phyloP scores from a whole-genome alignment of 2,329 filamentous ascomycete species.

The Diatrype stigma region DNA sequence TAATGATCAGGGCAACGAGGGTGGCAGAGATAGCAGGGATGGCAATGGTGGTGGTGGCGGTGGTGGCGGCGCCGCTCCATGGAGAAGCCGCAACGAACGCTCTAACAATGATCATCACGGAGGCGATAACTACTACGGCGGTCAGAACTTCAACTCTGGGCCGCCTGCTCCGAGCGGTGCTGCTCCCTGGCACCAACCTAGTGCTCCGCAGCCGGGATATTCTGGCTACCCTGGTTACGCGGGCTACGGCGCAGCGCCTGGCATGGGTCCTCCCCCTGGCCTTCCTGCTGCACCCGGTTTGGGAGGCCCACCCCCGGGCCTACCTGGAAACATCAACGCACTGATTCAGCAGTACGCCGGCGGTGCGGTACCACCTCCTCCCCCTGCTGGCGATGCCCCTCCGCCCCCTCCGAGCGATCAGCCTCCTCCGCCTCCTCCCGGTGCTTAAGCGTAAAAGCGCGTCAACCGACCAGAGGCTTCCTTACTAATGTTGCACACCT shows the following conservation, averaged over 20 bases:
- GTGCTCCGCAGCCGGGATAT: conserved; percentile 55
- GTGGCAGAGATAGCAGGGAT: conserved; percentile 36
- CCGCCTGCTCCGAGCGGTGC: conserved; percentile 31
- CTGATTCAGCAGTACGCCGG: conserved; percentile 64
- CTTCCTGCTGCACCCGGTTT: conserved; percentile 44
- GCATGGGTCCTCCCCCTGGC: conserved; percentile 42
- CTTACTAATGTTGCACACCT: not conserved
- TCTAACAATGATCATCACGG: conserved; percentile 45
- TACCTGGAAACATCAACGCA: conserved; percentile 55
- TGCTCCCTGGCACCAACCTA: conserved; percentile 60
- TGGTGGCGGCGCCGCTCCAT: conserved; percentile 55
- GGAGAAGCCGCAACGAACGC: conserved; percentile 51
- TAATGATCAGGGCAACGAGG: conserved; percentile 48
- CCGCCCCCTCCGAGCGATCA: conserved; percentile 57
- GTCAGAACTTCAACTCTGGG: conserved; percentile 32
- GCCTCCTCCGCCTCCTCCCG: conserved; percentile 58
- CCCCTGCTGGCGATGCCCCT: conserved; percentile 58
- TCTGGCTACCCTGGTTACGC: conserved; percentile 44
- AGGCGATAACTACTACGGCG: conserved; percentile 44
- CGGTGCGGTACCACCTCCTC: conserved; percentile 47
- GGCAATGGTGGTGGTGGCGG: no score
- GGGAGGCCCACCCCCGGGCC: conserved; percentile 46
- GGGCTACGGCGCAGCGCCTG: conserved; percentile 51
- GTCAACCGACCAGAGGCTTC: conserved; percentile 4
- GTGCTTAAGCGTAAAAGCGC: conserved; percentile 34